Evolutionary conservation across 179 eudicot genomes (phyloP).

Genomic region (Camellia oleifera): DNA sequence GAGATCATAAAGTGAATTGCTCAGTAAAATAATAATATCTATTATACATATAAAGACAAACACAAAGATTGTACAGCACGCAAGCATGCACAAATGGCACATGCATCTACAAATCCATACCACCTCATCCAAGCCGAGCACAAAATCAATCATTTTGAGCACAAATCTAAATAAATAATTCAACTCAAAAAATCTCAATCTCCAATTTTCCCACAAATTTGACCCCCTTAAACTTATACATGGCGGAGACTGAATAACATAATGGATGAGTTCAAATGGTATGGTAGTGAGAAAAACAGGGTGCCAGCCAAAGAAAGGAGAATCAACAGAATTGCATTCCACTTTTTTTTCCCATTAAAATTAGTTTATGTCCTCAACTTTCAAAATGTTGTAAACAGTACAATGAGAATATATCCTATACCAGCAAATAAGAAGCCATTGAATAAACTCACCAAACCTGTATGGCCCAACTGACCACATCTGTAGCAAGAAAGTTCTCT

Average conservation of each 20-base stretch:
- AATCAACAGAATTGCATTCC: too few species aligned
- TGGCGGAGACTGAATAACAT: neutral
- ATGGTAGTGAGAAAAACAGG: too few species aligned
- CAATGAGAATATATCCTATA: neutral
- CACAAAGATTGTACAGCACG: neutral
- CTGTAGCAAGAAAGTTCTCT: constrained; percentile 74
- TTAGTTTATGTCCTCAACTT: too few species aligned
- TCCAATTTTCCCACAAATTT: neutral
- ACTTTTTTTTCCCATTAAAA: too few species aligned
- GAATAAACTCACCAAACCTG: constrained; percentile 64
- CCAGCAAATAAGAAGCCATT: neutral
- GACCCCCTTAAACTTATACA: neutral
- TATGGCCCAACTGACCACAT: constrained; percentile 88
- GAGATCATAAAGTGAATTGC: too few species aligned
- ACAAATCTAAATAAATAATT: too few species aligned
- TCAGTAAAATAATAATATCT: too few species aligned
- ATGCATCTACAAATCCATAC: neutral
- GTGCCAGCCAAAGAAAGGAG: too few species aligned
- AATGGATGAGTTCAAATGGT: neutral
- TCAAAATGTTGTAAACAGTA: too few species aligned
- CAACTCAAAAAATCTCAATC: neutral
- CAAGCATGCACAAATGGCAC: neutral
- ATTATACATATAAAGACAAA: too few species aligned
- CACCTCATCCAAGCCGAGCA: neutral
- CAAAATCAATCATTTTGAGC: neutral